phyloP scores from a whole-genome alignment of 73 alveolate species.

The Symbiodinium pilosum region DNA sequence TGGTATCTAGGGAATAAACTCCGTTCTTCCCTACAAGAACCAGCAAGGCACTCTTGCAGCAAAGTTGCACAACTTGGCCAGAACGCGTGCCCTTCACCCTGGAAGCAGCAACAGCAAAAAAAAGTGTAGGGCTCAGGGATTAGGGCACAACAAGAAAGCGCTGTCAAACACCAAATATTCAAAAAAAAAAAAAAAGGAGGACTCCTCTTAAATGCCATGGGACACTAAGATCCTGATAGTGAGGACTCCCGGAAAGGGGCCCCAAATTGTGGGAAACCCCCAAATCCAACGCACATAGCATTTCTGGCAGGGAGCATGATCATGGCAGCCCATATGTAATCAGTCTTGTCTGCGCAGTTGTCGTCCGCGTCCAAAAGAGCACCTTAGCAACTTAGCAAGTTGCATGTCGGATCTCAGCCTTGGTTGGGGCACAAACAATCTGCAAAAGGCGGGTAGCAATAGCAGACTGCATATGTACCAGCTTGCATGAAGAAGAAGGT shows the following conservation, averaged over 20 bases:
- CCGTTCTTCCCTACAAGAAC: neutral
- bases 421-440: no score
- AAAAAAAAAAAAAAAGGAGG: no score
- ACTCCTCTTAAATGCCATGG: no score
- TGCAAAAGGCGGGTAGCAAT: conserved; percentile 40
- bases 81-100: conserved; percentile 71
- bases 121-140: neutral
- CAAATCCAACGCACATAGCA: no score
- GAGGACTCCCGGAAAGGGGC: no score
- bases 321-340: conserved; percentile 75
- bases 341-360: conserved; percentile 24
- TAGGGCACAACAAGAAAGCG: neutral
- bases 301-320: neutral
- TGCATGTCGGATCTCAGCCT: no score
- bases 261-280: no score
- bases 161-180: neutral
- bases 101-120: neutral
- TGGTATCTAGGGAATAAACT: no score
- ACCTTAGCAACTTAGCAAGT: no score
- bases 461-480: conserved; percentile 60
- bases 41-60: neutral
- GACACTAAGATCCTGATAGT: no score
- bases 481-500: conserved; percentile 46
- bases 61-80: conserved; percentile 49
- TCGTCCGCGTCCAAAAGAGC: conserved; percentile 5